These are phyloP conservation scores for Cupressus sempervirens DNA, from an alignment of 75 land plant species.

Conservation along the genomic window DNA sequence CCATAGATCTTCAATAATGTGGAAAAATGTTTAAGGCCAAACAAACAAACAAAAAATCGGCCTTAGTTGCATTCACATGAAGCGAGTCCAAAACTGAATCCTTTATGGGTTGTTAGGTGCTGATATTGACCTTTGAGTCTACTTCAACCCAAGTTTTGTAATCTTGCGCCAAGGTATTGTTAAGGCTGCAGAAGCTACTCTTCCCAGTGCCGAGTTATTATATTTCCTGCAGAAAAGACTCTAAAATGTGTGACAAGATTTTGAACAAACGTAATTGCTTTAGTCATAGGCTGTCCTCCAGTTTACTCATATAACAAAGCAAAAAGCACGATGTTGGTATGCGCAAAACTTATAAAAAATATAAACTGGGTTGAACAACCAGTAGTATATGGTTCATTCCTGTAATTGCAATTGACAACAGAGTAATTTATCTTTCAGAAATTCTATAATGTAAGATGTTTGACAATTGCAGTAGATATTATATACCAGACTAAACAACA, in stretches of 20 bases:
- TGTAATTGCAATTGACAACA: background rate
- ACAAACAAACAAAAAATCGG: background rate
- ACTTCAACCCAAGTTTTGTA: background rate
- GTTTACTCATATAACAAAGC: background rate
- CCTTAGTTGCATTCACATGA: background rate
- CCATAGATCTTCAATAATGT: background rate
- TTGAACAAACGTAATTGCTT: background rate
- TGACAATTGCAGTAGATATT: background rate
- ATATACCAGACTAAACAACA: background rate
- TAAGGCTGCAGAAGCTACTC: conserved; percentile 4
- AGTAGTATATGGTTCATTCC: background rate
- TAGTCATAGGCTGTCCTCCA: background rate
- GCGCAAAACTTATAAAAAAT: background rate
- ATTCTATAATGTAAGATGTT: background rate
- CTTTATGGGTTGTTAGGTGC: background rate
- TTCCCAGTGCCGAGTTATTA: background rate
- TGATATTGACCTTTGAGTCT: background rate
- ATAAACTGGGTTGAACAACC: background rate
- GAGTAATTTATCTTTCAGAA: background rate
- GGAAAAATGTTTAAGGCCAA: background rate
- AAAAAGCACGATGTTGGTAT: background rate
- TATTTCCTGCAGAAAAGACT: background rate
- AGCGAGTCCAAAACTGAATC: background rate
- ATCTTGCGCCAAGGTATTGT: conserved; percentile 1
- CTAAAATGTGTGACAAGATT: background rate